These are phyloP conservation scores for Ogataea glucozyma DNA, from an alignment of 805 yeast species.

Conservation along the genomic window DNA sequence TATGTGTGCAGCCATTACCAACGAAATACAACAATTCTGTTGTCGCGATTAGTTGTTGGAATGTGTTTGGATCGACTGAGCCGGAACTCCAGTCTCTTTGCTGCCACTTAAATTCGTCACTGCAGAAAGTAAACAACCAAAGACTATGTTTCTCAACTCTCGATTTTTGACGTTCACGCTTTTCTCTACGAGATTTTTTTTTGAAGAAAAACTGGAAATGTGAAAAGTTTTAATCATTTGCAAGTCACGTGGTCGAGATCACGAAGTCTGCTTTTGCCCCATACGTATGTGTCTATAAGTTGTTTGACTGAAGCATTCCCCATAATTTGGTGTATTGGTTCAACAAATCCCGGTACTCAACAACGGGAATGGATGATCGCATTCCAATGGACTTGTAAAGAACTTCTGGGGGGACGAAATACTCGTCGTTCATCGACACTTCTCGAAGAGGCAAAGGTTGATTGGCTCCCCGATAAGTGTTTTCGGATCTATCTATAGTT, in stretches of 20 bases:
- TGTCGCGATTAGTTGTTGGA: background rate
- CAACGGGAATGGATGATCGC: slow-evolving; percentile 17
- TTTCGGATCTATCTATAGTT: slow-evolving; percentile 17
- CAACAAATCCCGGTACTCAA: slow-evolving; percentile 20
- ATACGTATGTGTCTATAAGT: slow-evolving; percentile 1
- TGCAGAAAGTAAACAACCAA: background rate
- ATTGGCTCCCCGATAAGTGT: slow-evolving; percentile 14
- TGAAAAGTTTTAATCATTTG: slow-evolving; percentile 24
- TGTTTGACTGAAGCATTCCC: slow-evolving; percentile 9
- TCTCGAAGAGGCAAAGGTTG: slow-evolving; percentile 9
- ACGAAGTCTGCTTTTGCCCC: background rate
- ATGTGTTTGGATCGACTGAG: background rate
- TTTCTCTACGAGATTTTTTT: slow-evolving; percentile 1
- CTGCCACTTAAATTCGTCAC: background rate
- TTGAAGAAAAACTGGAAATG: slow-evolving; percentile 25
- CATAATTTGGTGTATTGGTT: slow-evolving; percentile 17
- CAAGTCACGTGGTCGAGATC: slow-evolving; percentile 31
- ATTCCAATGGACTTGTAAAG: slow-evolving; percentile 15
- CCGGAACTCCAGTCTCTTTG: background rate
- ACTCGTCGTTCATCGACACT: slow-evolving; percentile 11
- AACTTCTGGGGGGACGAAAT: slow-evolving; percentile 21
- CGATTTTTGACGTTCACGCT: slow-evolving; percentile 3
- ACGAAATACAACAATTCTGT: background rate
- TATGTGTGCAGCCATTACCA: slow-evolving; percentile 36
- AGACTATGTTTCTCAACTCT: background rate